Evolutionary conservation across 805 yeast species (phyloP), one percentile per base, ranked within the genome.

Genomic region (Spathaspora sp.): DNA sequence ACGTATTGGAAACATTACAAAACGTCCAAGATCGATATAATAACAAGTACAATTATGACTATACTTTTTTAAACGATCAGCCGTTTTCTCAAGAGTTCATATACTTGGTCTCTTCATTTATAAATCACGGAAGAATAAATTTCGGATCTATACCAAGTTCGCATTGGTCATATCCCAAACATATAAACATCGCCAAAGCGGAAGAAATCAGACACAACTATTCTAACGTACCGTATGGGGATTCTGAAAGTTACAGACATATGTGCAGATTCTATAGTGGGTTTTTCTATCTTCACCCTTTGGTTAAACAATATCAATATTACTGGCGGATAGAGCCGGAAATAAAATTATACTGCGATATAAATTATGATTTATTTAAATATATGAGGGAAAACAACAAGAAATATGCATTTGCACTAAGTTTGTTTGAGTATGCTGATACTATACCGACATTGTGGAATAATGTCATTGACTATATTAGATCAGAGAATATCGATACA

Each of bases 271-370:
- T 62, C 56, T 74, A 68, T 49, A 68, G 74, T 28, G 81, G 81
- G 54, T 86, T 84, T 57, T 86, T 88, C 67, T 85, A 77, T 66
- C 70, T 79, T 49, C 86, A 86, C 61, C 78, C 78, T 47, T 68
- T 83, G 47, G 65, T 89, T 65, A 64, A 70, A 48, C 73, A 77
- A n/a, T 85, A 85, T 66, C 80, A 78, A 44, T 88, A 82, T 63
- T 86, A 82, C 63, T 86, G 92, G 93, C 73, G 93, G 53, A 85
- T 87, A 42, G 93, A 86, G 67, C 90, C 91, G 11, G 85, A 83
- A 47, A 81, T 84, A 48, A 69, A 75, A 46, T 70, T 82, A 49
- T 75, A 64, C 55, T 87, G 93, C 71, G 85, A 85, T 63, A 69
- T 85, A 19, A 73, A 80, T 53, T 72, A 78, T 52, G 93, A 87